phyloP scores from a whole-genome alignment of 495 filamentous ascomycete species.

The Bombardia bombarda region DNA sequence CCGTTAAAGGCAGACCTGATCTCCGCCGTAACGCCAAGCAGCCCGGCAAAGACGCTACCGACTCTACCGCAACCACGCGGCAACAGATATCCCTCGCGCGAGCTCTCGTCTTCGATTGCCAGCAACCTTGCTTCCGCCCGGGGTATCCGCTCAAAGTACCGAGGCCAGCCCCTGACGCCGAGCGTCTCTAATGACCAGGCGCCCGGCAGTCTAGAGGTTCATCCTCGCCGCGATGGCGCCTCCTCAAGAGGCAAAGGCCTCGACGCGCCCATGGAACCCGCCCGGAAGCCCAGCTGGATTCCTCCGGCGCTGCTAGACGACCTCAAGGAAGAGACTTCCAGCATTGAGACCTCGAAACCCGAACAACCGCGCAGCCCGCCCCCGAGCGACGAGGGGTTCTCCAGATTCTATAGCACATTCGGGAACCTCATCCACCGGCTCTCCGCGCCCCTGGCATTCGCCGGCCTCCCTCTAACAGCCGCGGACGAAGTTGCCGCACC shows the following conservation, averaged over 20 bases:
- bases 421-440: constrained; percentile 73
- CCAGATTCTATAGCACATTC: constrained; percentile 83
- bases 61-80: constrained; percentile 40
- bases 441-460: constrained; percentile 84
- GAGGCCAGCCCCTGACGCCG: constrained; percentile 56
- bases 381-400: constrained; percentile 69
- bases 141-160: constrained; percentile 68
- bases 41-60: constrained; percentile 34
- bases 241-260: constrained; percentile 28
- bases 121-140: constrained; percentile 84
- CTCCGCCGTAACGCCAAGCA: constrained; percentile 6
- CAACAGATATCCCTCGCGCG: constrained; percentile 43
- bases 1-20: no score
- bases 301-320: constrained; percentile 26
- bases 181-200: constrained; percentile 67
- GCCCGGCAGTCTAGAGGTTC: constrained; percentile 59
- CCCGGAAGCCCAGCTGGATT: constrained; percentile 35
- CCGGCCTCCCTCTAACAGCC: constrained; percentile 68
- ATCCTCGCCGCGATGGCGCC: constrained; percentile 40
- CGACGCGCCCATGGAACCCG: constrained; percentile 21
- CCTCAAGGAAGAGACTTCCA: background rate
- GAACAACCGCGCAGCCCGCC: constrained; percentile 1
- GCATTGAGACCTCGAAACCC: constrained; percentile 14
- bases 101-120: constrained; percentile 76
- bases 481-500: constrained; percentile 33